These are phyloP conservation scores for Cochlearia excelsa DNA, from an alignment of 345 rosid species.

Conservation along the genomic window DNA sequence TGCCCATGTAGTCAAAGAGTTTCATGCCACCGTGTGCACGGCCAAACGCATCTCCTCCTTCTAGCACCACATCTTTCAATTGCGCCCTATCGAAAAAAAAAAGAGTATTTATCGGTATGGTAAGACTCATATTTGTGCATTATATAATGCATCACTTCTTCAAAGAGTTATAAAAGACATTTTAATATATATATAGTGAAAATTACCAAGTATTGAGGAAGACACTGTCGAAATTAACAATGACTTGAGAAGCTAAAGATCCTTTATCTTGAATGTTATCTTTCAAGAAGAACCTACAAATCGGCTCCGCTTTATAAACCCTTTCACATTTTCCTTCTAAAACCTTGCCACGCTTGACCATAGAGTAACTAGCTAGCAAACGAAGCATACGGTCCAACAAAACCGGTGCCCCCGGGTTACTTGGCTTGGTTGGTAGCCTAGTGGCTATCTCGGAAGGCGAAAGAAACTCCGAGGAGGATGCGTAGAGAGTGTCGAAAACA, in stretches of 20 bases:
- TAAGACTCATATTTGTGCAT: too few species aligned
- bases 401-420: conserved; percentile 21
- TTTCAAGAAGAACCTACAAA: conserved; percentile 43
- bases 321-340: conserved; percentile 25
- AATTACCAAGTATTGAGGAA: conserved; percentile 44
- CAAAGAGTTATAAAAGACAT: too few species aligned
- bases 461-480: conserved; percentile 21
- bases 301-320: conserved; percentile 40
- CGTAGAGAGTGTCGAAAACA: conserved; percentile 41
- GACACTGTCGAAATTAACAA: conserved; percentile 42
- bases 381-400: conserved; percentile 49
- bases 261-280: conserved; percentile 37
- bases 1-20: conserved; percentile 45
- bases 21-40: conserved; percentile 55
- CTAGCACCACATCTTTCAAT: conserved; percentile 48
- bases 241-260: conserved; percentile 41
- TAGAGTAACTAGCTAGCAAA: conserved; percentile 45
- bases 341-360: conserved; percentile 31
- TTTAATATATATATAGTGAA: not conserved
- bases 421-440: conserved; percentile 36
- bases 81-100: conserved; percentile 31
- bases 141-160: too few species aligned
- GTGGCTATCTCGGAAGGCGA: conserved; percentile 44
- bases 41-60: conserved; percentile 62
- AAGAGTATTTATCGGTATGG: too few species aligned